A percentile compares a stretch with the other conserved stretches of the same genome.
phyloP scores from a whole-genome alignment of 139 green algal genomes.

The Volvox reticuliferus region DNA sequence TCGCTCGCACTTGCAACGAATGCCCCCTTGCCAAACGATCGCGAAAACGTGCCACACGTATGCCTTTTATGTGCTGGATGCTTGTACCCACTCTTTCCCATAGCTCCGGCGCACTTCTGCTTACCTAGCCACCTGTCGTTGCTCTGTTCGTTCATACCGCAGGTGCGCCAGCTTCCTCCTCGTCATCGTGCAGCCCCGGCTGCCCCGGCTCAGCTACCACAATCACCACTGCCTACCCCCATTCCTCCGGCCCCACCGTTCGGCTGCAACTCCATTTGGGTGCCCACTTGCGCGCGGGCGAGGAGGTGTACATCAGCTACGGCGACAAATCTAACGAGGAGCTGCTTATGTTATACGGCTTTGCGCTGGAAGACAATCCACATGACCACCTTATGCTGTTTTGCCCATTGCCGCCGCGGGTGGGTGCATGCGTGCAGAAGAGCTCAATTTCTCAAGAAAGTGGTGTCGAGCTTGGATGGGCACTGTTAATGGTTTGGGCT shows the following conservation, averaged over 20 bases:
- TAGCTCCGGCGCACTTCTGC: no score
- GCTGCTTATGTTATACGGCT: conserved; percentile 89
- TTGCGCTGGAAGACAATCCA: conserved; percentile 73
- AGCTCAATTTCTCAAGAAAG: no score
- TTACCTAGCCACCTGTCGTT: no score
- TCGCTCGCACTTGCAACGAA: no score
- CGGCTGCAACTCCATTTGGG: conserved; percentile 56
- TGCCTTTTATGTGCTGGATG: no score
- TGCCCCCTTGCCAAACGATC: no score
- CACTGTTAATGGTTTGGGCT: not conserved
- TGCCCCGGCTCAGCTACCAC: not conserved
- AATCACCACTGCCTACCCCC: no score
- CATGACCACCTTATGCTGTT: conserved; percentile 81
- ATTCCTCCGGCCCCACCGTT: not conserved
- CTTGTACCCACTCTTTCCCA: no score
- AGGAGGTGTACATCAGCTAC: conserved; percentile 76
- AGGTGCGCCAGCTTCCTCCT: not conserved
- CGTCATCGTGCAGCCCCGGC: not conserved
- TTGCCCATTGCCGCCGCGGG: conserved; percentile 68
- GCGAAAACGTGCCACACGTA: no score
- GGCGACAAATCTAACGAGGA: conserved; percentile 85
- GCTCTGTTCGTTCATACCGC: no score
- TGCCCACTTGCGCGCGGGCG: conserved; percentile 41
- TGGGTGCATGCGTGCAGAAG: not conserved
- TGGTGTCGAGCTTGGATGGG: not conserved